A percentile compares a stretch with the other conserved stretches of the same genome.
Evolutionary conservation across 805 yeast genomes (phyloP).

Genomic region (Grigorovia humatica): DNA sequence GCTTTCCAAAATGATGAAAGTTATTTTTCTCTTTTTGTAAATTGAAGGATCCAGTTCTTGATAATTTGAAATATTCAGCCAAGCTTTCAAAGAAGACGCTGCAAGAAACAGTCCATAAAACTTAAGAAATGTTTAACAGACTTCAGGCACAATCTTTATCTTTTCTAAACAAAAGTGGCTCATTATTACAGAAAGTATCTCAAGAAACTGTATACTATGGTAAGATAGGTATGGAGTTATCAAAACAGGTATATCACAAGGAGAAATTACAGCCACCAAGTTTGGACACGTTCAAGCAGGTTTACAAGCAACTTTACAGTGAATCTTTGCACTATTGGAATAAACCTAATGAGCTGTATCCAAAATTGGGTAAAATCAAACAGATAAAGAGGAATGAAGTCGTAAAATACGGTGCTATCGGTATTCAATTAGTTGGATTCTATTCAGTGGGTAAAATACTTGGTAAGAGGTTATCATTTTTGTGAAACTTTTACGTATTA

Average conservation of each 20-base stretch:
- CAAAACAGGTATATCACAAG: slow-evolving; percentile 64
- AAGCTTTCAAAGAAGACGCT: background rate
- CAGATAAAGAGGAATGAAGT: slow-evolving; percentile 44
- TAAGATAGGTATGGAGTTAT: slow-evolving; percentile 42
- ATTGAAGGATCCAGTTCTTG: too few species aligned
- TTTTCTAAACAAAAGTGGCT: slow-evolving; percentile 19
- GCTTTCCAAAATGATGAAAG: background rate
- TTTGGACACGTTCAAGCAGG: slow-evolving; percentile 60
- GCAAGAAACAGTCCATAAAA: background rate
- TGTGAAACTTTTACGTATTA: background rate
- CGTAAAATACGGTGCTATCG: slow-evolving; percentile 61
- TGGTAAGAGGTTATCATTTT: slow-evolving; percentile 72
- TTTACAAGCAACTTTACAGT: slow-evolving; percentile 47
- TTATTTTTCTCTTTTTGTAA: background rate
- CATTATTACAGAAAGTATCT: slow-evolving; percentile 42
- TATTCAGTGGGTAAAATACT: slow-evolving; percentile 92
- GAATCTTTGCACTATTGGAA: slow-evolving; percentile 35
- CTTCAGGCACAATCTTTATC: slow-evolving; percentile 20
- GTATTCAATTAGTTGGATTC: slow-evolving; percentile 78
- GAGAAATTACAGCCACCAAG: slow-evolving; percentile 94
- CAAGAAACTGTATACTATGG: slow-evolving; percentile 58
- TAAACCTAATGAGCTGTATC: slow-evolving; percentile 52
- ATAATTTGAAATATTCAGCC: too few species aligned
- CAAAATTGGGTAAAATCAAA: slow-evolving; percentile 29
- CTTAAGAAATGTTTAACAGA: slow-evolving; percentile 20